Evolutionary conservation across 495 filamentous ascomycete genomes (phyloP).

Genomic region (Neurospora cerealis): DNA sequence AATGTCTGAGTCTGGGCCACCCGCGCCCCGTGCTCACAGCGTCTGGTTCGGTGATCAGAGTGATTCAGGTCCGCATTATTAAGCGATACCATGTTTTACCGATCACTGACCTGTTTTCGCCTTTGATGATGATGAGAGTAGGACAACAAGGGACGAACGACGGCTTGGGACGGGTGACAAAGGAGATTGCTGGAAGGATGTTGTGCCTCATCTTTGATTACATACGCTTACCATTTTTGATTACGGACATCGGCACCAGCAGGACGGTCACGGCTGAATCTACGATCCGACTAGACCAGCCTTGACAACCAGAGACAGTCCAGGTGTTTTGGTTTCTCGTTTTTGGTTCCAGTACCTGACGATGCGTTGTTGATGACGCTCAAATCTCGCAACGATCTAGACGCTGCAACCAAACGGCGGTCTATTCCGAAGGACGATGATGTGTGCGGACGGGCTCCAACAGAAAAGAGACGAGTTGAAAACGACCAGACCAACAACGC

Average conservation of each 20-base stretch:
- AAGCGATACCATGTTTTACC: neutral
- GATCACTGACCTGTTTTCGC: neutral
- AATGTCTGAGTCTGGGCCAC: neutral
- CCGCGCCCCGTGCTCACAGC: neutral
- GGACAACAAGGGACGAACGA: neutral
- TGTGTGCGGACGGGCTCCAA: neutral
- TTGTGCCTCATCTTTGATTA: neutral
- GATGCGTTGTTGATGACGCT: neutral
- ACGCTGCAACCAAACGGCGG: neutral
- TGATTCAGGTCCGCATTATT: neutral
- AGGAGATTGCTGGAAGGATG: neutral
- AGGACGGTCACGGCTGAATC: neutral
- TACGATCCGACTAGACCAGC: neutral
- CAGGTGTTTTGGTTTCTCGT: neutral
- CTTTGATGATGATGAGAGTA: neutral
- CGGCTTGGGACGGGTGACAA: neutral
- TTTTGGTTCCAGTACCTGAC: neutral
- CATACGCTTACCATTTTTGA: neutral
- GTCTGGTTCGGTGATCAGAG: neutral
- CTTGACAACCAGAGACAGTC: neutral
- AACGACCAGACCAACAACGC: neutral
- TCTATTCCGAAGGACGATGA: neutral
- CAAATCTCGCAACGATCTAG: neutral
- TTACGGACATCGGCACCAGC: neutral
- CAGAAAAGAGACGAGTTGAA: neutral